A percentile compares a stretch with the other conserved stretches of the same genome.
Conservation (phyloP, 2,329 filamentous ascomycete genomes). For the Colletotrichum abscissum region DNA sequence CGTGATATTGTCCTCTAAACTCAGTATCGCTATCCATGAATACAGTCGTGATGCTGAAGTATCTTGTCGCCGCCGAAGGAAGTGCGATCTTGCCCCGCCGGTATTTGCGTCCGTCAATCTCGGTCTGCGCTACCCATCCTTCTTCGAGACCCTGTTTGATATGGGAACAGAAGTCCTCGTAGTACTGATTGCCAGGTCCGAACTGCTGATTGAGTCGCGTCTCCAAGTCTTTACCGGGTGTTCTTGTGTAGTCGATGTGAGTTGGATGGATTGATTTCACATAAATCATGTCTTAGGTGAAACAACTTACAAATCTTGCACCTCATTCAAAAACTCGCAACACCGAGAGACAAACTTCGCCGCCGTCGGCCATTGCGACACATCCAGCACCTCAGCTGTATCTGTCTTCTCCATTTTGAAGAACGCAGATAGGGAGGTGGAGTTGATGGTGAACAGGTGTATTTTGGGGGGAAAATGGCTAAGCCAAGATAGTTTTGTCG, state of each 20-base stretch:
- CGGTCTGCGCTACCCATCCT: constrained; percentile 56
- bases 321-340: constrained; percentile 44
- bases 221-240: constrained; percentile 58
- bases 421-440: background rate
- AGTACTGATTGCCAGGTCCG: constrained; percentile 54
- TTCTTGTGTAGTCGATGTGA: constrained; percentile 42
- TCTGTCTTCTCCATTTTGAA: constrained; percentile 20
- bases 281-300: background rate
- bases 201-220: constrained; percentile 54
- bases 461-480: background rate
- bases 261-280: background rate
- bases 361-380: constrained; percentile 43
- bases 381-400: constrained; percentile 38
- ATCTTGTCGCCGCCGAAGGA: constrained; percentile 58
- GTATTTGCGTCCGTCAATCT: constrained; percentile 58
- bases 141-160: constrained; percentile 53
- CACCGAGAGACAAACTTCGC: constrained; percentile 43
- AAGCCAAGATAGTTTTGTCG: background rate
- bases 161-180: constrained; percentile 53
- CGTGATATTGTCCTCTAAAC: constrained; percentile 62
- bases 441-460: background rate
- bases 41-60: constrained; percentile 67
- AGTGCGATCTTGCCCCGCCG: constrained; percentile 57
- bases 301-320: constrained; percentile 45
- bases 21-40: constrained; percentile 64